phyloP scores from a whole-genome alignment of 2,329 filamentous ascomycete species.

The Pestalotiopsis sp. region DNA sequence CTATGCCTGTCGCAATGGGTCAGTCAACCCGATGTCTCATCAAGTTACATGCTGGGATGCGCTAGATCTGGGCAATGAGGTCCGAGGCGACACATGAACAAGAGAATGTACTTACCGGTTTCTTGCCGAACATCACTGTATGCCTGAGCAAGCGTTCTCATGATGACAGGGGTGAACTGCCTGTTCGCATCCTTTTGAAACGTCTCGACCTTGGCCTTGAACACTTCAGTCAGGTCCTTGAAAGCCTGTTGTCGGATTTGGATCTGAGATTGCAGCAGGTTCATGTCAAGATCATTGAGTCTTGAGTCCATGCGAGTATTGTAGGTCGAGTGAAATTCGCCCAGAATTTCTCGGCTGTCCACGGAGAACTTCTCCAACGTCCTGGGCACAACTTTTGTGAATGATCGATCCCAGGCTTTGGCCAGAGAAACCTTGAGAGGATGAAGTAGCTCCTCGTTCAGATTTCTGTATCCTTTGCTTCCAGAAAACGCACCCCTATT shows the following conservation, averaged over 20 bases:
- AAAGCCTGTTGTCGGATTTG: not conserved
- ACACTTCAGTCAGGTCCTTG: not conserved
- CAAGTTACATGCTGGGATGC: not conserved
- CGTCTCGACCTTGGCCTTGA: slow-evolving; percentile 39
- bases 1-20: not conserved
- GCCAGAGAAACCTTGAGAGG: not conserved
- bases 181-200: slow-evolving; percentile 47
- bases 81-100: not conserved
- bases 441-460: not conserved
- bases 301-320: not conserved
- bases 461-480: not conserved
- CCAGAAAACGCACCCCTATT: not conserved
- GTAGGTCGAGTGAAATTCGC: not conserved
- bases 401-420: not conserved
- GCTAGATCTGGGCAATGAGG: not conserved
- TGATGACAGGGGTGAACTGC: not conserved
- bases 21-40: not conserved
- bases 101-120: not conserved
- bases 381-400: not conserved
- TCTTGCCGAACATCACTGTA: not conserved
- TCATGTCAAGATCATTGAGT: not conserved
- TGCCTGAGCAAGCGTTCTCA: not conserved
- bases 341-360: not conserved
- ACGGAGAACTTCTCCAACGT: not conserved
- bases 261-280: not conserved